These are phyloP conservation scores for Penicillium griseofulvum DNA, from an alignment of 2,329 filamentous ascomycete species.

Conservation along the genomic window DNA sequence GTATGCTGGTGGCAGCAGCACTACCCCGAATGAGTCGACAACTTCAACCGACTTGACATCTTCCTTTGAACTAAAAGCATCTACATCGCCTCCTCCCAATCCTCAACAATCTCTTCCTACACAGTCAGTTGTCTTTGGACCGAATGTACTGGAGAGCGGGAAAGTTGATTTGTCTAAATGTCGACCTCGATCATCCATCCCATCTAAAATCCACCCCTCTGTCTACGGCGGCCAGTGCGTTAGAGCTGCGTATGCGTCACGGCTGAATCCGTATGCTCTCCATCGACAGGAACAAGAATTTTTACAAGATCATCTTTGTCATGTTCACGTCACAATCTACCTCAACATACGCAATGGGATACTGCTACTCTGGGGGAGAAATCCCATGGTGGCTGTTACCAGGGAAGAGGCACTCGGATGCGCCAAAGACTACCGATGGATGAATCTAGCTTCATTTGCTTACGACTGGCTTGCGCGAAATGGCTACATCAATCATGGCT, in stretches of 20 bases:
- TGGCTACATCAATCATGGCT: constrained; percentile 97
- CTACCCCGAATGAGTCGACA: constrained; percentile 27
- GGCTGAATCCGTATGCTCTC: constrained; percentile 83
- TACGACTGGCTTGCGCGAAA: constrained; percentile 89
- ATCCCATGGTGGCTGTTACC: constrained; percentile 77
- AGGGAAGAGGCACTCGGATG: constrained; percentile 86
- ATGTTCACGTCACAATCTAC: constrained; percentile 89
- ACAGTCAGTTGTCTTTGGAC: constrained; percentile 14
- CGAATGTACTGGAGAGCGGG: constrained; percentile 25
- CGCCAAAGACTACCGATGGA: constrained; percentile 82
- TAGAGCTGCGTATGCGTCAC: constrained; percentile 80
- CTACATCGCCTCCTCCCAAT: constrained; percentile 25
- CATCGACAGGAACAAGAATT: constrained; percentile 81
- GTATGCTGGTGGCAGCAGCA: constrained; percentile 19
- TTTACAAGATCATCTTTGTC: constrained; percentile 76
- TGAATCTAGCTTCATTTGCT: constrained; percentile 80
- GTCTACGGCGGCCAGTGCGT: constrained; percentile 93
- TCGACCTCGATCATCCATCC: constrained; percentile 79
- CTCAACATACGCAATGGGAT: constrained; percentile 96
- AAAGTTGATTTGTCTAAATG: constrained; percentile 49
- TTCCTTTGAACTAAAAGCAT: constrained; percentile 24
- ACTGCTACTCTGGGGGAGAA: constrained; percentile 81
- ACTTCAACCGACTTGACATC: constrained; percentile 28
- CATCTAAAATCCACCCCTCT: constrained; percentile 65
- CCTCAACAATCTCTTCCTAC: constrained; percentile 14